Evolutionary conservation across 1,284 basidiomycete species (phyloP), one percentile per base, ranked within the genome.

Genomic region (Clitocybe nebularis): DNA sequence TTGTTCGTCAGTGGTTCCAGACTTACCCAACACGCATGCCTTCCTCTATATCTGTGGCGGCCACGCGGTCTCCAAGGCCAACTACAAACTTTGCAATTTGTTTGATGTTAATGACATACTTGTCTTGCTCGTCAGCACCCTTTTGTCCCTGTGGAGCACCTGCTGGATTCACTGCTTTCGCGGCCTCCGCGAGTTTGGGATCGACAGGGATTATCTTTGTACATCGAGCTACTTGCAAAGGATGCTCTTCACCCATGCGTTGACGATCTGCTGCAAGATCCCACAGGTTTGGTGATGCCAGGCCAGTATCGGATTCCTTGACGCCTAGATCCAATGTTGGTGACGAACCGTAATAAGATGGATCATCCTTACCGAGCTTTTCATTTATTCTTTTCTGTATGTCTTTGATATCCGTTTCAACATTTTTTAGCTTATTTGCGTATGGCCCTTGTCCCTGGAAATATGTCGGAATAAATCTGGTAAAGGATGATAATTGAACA

Each of bases 41-140:
- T 72, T 99, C 96, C 63, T 99, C 96, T 44, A 99, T 93, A 70
- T 99, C 96, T 5, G 94, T 97, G 2, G 94, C 92, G 19, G 96
- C 92, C 1, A 99, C 92, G 41, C 92, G 84, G 54, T 99, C 96
- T 16, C 94, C 94, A 9, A 99, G 73, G 6, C 93, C 94, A 26
- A 99, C 96, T 10, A 99, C 96, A 61, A 98, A 99, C 69, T 99
- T 99, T 21, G 96, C 96, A 58, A 99, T 97, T 71, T 99, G 96
- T 68, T 98, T 97, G 67, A 99, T 94, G 64, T 97, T 97, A 69
- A 99, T 99, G 55, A 99, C 92, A 65, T 99, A 99, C 68, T 97
- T 94, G 71, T 98, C 94, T 57, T 93, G 92, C 61, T 98, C 95
- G 60, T 96, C 93, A 2, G 92, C 92, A 39, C 88, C 88, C 54